Percentiles rank a stretch among this genome's conserved stretches.
phyloP scores from a whole-genome alignment of 2,329 filamentous ascomycete species.

The Pseudogymnoascus verrucosus region DNA sequence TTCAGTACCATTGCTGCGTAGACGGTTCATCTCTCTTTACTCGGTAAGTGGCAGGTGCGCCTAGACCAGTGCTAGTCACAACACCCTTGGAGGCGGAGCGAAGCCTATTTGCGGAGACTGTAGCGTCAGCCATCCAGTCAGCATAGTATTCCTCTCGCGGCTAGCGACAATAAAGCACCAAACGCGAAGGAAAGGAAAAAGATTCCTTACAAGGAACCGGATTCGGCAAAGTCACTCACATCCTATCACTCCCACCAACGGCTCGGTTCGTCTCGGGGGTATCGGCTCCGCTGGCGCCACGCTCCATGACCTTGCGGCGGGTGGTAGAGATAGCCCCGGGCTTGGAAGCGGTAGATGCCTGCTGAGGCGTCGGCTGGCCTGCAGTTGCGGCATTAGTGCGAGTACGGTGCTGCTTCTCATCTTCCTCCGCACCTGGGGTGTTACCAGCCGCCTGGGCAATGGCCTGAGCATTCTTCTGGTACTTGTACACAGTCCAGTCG shows the following conservation, averaged over 20 bases:
- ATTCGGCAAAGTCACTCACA: conserved; percentile 70
- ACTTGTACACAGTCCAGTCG: conserved; percentile 99
- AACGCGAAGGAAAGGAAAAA: conserved; percentile 77
- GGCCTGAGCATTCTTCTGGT: conserved; percentile 97
- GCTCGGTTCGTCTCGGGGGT: conserved; percentile 66
- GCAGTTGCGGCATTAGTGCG: conserved; percentile 59
- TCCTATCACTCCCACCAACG: conserved; percentile 79
- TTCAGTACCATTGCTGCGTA: conserved; percentile 31
- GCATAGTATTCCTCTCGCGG: conserved; percentile 62
- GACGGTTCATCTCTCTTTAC: conserved; percentile 42
- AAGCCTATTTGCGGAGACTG: conserved; percentile 81
- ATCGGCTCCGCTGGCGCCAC: conserved; percentile 49
- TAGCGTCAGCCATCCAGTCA: conserved; percentile 72
- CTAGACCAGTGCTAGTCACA: conserved; percentile 38
- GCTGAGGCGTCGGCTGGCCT: conserved; percentile 46
- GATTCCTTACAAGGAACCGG: conserved; percentile 73
- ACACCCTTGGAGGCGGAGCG: conserved; percentile 71
- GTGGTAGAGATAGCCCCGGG: conserved; percentile 65
- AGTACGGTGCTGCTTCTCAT: conserved; percentile 66
- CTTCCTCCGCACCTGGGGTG: conserved; percentile 58
- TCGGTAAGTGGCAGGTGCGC: conserved; percentile 39
- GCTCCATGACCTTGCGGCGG: conserved; percentile 79
- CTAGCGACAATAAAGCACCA: conserved; percentile 68
- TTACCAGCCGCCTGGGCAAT: conserved; percentile 74
- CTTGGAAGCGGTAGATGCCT: conserved; percentile 53